Evolutionary conservation across 2,329 filamentous ascomycete genomes (phyloP), one percentile per base, ranked within the genome.

Genomic region (Plenodomus tracheiphilus): DNA sequence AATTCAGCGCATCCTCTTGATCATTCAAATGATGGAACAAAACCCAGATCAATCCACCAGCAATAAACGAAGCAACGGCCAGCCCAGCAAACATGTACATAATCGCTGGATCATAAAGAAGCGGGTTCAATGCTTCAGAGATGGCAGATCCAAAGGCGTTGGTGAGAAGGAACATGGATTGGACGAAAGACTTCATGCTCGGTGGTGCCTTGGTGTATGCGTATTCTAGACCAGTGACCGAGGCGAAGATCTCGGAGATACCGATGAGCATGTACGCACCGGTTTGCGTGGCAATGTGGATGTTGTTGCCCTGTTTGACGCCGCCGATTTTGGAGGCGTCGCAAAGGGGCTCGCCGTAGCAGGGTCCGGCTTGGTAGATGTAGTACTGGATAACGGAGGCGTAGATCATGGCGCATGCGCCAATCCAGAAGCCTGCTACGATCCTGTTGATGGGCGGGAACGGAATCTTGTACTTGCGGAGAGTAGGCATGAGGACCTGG

Each of bases 61-160:
- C 57, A 10, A 70, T 37, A 48, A 71, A 70, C 15, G 57, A 62
- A 1, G 58, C 42, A 21, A 64, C 53, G 5, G 67, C 66, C 32
- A 74, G 49, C 46, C 69, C 65, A 36, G 66, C 65, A 59, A 65
- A 74, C 83, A 88, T 84, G 84, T 85, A 88, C 55, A 85, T 61
- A 59, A 88, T 83, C 53, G 83, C 79, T 4, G 86, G 86, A 58
- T 89, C 82, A 50, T 81, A 80, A 2, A 83, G 78, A 3, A 80
- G 76, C 0, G 85, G 82, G 16, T 82, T 80, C 9, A 89, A 73
- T 0, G 84, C 85, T 66, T 86, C 83, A 8, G 81, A 82, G 20
- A 89, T 77, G 46, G 83, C 83, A 1, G 82, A 78, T 7, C 81
- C 81, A 46, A 85, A 79, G 6, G 82, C 83, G 54, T 79, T 83